phyloP scores from a whole-genome alignment of 345 rosid genomes.

The Murraya paniculata region DNA sequence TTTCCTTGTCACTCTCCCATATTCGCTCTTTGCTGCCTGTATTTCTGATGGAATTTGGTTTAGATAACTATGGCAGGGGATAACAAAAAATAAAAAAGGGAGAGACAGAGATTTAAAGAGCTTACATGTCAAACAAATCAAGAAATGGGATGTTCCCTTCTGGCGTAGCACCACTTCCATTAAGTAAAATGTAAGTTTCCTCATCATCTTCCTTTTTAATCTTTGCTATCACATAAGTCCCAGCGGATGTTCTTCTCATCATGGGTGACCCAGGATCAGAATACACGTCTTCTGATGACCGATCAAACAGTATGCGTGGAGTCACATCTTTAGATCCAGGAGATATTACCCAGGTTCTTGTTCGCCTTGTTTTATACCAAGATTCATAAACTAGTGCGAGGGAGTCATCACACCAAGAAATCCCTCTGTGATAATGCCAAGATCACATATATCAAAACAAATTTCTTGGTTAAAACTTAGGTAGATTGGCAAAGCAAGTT shows the following conservation, averaged over 20 bases:
- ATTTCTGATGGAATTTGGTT: slow-evolving; percentile 60
- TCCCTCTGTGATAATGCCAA: slow-evolving; percentile 54
- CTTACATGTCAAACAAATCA: slow-evolving; percentile 97
- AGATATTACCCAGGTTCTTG: slow-evolving; percentile 88
- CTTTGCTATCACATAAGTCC: slow-evolving; percentile 84
- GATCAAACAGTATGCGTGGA: slow-evolving; percentile 83
- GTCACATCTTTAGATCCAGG: slow-evolving; percentile 63
- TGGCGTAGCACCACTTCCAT: slow-evolving; percentile 96
- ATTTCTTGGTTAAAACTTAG: not conserved
- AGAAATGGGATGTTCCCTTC: slow-evolving; percentile 97
- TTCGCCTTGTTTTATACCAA: slow-evolving; percentile 91
- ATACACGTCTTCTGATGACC: slow-evolving; percentile 97
- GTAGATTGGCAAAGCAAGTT: slow-evolving; percentile 7
- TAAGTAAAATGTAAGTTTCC: slow-evolving; percentile 63
- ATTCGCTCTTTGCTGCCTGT: slow-evolving; percentile 92
- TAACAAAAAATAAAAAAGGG: not conserved
- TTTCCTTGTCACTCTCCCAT: slow-evolving; percentile 96
- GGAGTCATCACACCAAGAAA: slow-evolving; percentile 95
- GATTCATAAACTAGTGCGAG: slow-evolving; percentile 91
- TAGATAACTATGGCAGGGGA: slow-evolving; percentile 19
- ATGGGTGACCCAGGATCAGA: slow-evolving; percentile 99
- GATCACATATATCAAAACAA: slow-evolving; percentile 4
- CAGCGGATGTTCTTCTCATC: slow-evolving; percentile 76
- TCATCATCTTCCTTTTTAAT: slow-evolving; percentile 72
- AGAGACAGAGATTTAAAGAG: not conserved